Evolutionary conservation across 1,284 basidiomycete genomes (phyloP).

Genomic region (Cutaneotrichosporon spelunceum): DNA sequence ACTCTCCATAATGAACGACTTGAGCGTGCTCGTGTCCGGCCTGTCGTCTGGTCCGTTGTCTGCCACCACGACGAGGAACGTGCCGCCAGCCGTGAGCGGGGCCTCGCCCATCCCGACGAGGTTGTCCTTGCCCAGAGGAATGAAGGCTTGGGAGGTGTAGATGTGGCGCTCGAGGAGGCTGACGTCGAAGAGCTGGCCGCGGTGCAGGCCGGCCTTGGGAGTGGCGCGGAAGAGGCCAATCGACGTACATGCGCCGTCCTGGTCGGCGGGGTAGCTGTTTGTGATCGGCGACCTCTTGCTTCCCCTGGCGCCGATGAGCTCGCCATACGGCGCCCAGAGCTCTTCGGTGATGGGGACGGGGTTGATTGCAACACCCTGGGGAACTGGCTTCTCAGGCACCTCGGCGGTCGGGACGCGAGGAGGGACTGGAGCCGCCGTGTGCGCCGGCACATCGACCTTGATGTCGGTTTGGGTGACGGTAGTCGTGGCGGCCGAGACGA

Average conservation of each 20-base stretch:
- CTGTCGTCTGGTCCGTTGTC: constrained; percentile 68
- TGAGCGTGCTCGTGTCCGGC: constrained; percentile 66
- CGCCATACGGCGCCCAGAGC: constrained; percentile 64
- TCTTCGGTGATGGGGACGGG: constrained; percentile 55
- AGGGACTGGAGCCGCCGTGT: constrained; percentile 14
- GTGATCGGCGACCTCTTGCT: constrained; percentile 53
- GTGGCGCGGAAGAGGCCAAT: constrained; percentile 71
- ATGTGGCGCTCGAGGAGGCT: constrained; percentile 51
- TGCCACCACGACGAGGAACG: constrained; percentile 69
- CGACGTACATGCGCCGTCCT: constrained; percentile 54
- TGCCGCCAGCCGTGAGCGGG: constrained; percentile 36
- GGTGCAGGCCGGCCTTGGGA: constrained; percentile 54
- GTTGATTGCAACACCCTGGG: neutral
- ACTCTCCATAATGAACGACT: constrained; percentile 42
- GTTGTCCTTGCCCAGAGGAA: constrained; percentile 71
- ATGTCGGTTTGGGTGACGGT: constrained; percentile 16
- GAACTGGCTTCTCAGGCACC: neutral
- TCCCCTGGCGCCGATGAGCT: constrained; percentile 68
- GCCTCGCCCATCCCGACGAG: constrained; percentile 45
- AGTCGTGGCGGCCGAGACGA: constrained; percentile 68
- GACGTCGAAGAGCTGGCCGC: constrained; percentile 57
- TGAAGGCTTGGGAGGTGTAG: constrained; percentile 69
- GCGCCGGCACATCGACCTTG: constrained; percentile 34
- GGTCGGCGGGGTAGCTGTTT: constrained; percentile 62
- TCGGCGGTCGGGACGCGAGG: neutral